A percentile compares a stretch with the other conserved stretches of the same genome.
Evolutionary conservation across 805 yeast species (phyloP).

Genomic region (Ascoidea rubescens): DNA sequence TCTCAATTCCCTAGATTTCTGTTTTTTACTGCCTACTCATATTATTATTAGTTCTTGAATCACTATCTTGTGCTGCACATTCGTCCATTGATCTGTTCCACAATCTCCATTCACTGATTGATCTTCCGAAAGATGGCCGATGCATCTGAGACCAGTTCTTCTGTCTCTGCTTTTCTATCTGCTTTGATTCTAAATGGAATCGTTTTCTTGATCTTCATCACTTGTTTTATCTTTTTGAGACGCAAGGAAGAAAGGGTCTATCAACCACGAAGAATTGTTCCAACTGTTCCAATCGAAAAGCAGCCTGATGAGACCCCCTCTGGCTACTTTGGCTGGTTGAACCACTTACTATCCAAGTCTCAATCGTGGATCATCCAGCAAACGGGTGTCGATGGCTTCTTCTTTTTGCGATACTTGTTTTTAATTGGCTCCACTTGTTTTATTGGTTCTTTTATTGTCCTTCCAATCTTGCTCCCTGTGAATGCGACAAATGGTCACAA

Average conservation of each 20-base stretch:
- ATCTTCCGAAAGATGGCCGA: slow-evolving; percentile 10
- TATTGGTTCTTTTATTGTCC: slow-evolving; percentile 37
- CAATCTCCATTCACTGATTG: too few species aligned
- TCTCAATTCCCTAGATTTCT: too few species aligned
- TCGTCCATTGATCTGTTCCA: too few species aligned
- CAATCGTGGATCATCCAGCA: slow-evolving; percentile 54
- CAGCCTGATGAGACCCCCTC: slow-evolving; percentile 51
- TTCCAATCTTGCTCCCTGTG: slow-evolving; percentile 63
- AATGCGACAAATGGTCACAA: slow-evolving; percentile 56
- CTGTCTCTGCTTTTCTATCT: slow-evolving; percentile 68
- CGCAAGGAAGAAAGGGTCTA: slow-evolving; percentile 57
- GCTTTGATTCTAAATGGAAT: slow-evolving; percentile 57
- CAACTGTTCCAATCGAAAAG: slow-evolving; percentile 25
- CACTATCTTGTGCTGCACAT: too few species aligned
- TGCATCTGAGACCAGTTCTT: slow-evolving; percentile 22
- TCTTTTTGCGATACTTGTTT: slow-evolving; percentile 51
- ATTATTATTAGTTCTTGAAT: too few species aligned
- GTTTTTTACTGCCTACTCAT: too few species aligned
- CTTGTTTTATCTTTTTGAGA: slow-evolving; percentile 49
- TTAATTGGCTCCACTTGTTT: slow-evolving; percentile 39
- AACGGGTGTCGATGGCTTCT: slow-evolving; percentile 64
- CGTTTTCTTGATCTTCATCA: slow-evolving; percentile 41
- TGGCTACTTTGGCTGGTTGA: slow-evolving; percentile 51
- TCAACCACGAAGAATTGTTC: slow-evolving; percentile 54
- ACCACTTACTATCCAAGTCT: slow-evolving; percentile 35